Conservation (phyloP, 352 stramenopile genomes). For the Globisporangium lucens region DNA sequence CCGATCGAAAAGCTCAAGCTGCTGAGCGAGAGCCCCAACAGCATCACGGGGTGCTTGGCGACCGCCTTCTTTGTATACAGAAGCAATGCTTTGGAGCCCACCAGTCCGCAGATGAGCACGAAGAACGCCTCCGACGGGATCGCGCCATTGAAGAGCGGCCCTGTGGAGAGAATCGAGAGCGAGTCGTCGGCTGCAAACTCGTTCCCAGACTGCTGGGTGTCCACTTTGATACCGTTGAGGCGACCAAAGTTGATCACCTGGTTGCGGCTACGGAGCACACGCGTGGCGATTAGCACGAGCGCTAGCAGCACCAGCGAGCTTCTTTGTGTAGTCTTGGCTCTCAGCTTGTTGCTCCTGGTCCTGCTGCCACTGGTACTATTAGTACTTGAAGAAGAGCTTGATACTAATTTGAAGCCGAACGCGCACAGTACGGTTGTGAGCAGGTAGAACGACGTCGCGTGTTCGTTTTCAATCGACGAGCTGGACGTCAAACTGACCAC, state of each 20-base stretch:
- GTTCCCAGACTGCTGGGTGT: conserved; percentile 47
- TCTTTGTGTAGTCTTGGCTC: not conserved
- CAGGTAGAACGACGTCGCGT: conserved; percentile 80
- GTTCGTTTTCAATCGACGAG: conserved; percentile 89
- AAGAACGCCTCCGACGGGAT: conserved; percentile 30
- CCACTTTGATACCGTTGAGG: conserved; percentile 56
- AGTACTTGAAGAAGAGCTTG: not conserved
- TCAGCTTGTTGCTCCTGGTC: not conserved
- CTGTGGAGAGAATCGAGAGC: conserved; percentile 77
- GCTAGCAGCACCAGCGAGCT: conserved; percentile 17
- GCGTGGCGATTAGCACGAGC: conserved; percentile 39
- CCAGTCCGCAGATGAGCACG: conserved; percentile 33
- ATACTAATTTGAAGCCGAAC: conserved; percentile 18
- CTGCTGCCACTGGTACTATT: not conserved
- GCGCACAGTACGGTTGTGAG: conserved; percentile 43
- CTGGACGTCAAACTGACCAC: conserved; percentile 71
- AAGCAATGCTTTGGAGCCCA: conserved; percentile 27
- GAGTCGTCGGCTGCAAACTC: conserved; percentile 79
- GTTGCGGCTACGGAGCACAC: conserved; percentile 71
- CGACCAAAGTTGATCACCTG: conserved; percentile 88
- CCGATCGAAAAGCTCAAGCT: conserved; percentile 23
- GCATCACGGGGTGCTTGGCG: not conserved
- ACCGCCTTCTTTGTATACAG: not conserved
- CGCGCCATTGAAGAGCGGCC: conserved; percentile 31
- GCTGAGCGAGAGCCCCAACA: conserved; percentile 11